Conservation (phyloP, 306 rosid species). For the Castanopsis chinensis region DNA sequence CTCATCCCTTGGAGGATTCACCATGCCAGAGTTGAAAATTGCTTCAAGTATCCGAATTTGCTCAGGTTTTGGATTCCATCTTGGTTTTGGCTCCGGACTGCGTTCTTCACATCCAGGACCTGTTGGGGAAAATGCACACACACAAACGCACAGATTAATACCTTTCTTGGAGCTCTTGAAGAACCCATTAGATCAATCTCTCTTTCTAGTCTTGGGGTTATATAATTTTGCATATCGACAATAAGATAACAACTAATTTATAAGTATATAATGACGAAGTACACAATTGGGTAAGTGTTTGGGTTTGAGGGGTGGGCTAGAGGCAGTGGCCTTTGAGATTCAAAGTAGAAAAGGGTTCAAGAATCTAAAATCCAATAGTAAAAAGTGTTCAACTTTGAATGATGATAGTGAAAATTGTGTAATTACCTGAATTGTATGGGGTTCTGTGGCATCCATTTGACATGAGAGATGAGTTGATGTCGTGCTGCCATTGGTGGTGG, state of each 20-base stretch:
- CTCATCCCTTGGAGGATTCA: slow-evolving; percentile 94
- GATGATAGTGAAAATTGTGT: background rate
- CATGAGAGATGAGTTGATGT: slow-evolving; percentile 66
- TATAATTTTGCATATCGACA: too few relatives aligned
- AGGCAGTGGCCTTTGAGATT: background rate
- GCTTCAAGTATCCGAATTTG: slow-evolving; percentile 89
- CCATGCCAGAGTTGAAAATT: slow-evolving; percentile 95
- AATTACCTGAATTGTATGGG: slow-evolving; percentile 61
- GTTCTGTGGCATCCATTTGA: slow-evolving; percentile 57
- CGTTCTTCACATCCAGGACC: slow-evolving; percentile 67
- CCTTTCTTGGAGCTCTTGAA: background rate
- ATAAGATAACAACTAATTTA: too few relatives aligned
- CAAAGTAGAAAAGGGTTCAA: background rate
- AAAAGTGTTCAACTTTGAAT: background rate
- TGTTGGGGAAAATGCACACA: background rate
- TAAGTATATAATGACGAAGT: too few relatives aligned
- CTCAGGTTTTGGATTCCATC: slow-evolving; percentile 97
- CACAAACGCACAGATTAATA: background rate
- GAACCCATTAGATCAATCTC: background rate
- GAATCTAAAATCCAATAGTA: background rate
- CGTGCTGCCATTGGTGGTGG: slow-evolving; percentile 93
- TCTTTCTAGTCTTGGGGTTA: too few relatives aligned
- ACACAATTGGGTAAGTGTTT: too few relatives aligned
- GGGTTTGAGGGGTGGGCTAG: too few relatives aligned
- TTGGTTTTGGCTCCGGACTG: slow-evolving; percentile 90